Conservation (phyloP, 2,329 filamentous ascomycete species). For the Apiospora phragmitis region DNA sequence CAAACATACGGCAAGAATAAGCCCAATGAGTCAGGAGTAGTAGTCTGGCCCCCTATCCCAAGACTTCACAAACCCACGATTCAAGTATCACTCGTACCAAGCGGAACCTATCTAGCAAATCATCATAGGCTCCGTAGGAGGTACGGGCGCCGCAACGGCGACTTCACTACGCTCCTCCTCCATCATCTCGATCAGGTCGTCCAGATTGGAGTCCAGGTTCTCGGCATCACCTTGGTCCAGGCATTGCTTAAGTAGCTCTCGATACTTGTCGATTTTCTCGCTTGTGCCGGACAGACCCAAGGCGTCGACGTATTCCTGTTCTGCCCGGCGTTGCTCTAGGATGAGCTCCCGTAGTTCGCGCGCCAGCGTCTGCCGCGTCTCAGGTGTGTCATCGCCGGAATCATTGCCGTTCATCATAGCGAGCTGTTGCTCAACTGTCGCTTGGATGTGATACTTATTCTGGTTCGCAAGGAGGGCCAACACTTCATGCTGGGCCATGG, state of each 20-base stretch:
- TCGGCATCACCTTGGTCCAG: constrained; percentile 67
- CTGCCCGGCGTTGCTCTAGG: constrained; percentile 60
- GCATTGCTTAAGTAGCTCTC: constrained; percentile 67
- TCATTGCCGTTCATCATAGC: constrained; percentile 50
- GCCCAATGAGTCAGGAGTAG: background rate
- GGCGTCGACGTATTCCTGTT: constrained; percentile 68
- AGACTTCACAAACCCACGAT: background rate
- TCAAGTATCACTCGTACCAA: background rate
- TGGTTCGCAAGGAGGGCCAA: constrained; percentile 52
- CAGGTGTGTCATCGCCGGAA: constrained; percentile 46
- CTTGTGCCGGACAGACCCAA: constrained; percentile 69
- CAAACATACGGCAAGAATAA: background rate
- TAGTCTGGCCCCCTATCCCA: background rate
- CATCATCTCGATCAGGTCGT: constrained; percentile 63
- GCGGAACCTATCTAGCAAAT: background rate
- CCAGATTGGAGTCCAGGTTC: constrained; percentile 65
- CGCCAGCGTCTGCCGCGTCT: constrained; percentile 58
- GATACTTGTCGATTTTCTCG: constrained; percentile 73
- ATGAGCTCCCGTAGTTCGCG: constrained; percentile 58
- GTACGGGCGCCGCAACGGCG: constrained; percentile 16
- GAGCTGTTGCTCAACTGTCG: constrained; percentile 53
- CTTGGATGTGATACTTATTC: constrained; percentile 53
- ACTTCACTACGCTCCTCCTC: constrained; percentile 58
- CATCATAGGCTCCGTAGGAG: constrained; percentile 2
- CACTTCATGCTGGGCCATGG: constrained; percentile 47